phyloP scores from a whole-genome alignment of 2,329 filamentous ascomycete species.

The Epichloe coenophiala region DNA sequence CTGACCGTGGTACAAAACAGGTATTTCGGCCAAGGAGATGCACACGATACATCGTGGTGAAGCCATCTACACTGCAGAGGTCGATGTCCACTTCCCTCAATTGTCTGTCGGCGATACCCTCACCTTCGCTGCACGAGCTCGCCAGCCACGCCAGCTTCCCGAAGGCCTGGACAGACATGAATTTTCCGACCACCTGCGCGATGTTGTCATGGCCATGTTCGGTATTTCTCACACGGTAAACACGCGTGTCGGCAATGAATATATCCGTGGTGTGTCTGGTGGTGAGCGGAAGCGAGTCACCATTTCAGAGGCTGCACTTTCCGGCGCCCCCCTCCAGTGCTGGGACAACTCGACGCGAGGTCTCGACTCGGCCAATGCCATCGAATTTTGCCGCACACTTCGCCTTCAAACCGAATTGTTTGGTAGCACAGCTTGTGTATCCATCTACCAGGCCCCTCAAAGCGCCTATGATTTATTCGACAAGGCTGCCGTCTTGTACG shows the following conservation, averaged over 20 bases:
- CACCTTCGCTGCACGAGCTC: conserved; percentile 60
- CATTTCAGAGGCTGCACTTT: conserved; percentile 47
- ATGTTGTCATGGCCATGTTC: conserved; percentile 64
- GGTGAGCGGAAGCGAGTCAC: conserved; percentile 59
- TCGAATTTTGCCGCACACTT: conserved; percentile 62
- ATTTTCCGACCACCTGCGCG: conserved; percentile 43
- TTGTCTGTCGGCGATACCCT: conserved; percentile 68
- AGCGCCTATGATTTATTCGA: conserved; percentile 51
- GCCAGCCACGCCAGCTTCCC: conserved; percentile 49
- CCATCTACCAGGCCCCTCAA: conserved; percentile 60
- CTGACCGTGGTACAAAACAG: conserved; percentile 18
- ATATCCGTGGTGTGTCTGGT: conserved; percentile 59
- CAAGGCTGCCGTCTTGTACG: conserved; percentile 44
- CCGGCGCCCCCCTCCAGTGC: conserved; percentile 48
- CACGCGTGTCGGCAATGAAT: conserved; percentile 63
- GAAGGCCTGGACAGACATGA: conserved; percentile 38
- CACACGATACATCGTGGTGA: conserved; percentile 67
- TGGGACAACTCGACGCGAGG: conserved; percentile 64
- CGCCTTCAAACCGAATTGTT: conserved; percentile 55
- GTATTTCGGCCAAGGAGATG: conserved; percentile 60
- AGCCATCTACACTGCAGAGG: conserved; percentile 76
- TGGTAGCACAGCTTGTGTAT: conserved; percentile 51
- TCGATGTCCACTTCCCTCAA: conserved; percentile 70
- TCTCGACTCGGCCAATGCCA: conserved; percentile 61
- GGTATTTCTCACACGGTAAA: conserved; percentile 62